Evolutionary conservation across 805 yeast species (phyloP).

Genomic region (Yamadazyma scolyti): DNA sequence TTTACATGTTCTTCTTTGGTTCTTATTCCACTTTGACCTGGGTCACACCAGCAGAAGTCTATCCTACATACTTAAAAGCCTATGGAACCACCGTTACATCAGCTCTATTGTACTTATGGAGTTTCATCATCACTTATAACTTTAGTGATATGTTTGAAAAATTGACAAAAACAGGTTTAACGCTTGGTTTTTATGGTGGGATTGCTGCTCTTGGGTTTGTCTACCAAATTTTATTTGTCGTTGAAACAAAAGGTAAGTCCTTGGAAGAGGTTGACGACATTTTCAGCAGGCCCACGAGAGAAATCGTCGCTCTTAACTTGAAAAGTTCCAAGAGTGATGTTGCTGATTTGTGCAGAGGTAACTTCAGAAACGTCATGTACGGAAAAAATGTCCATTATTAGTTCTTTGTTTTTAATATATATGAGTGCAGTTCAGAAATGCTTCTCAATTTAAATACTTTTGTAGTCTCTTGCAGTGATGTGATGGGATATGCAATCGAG

Average conservation of each 20-base stretch:
- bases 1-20: conserved; percentile 66
- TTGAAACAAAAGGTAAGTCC: conserved; percentile 69
- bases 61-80: conserved; percentile 55
- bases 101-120: conserved; percentile 55
- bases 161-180: conserved; percentile 59
- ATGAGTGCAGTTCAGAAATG: too few relatives aligned
- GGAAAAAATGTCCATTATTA: too few relatives aligned
- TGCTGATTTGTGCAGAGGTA: too few relatives aligned
- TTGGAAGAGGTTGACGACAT: conserved; percentile 64
- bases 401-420: too few relatives aligned
- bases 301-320: conserved; percentile 32
- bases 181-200: conserved; percentile 67
- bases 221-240: conserved; percentile 52
- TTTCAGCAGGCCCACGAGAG: conserved; percentile 46
- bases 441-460: too few relatives aligned
- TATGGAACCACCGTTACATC: conserved; percentile 64
- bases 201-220: conserved; percentile 55
- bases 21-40: conserved; percentile 64
- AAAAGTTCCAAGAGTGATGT: conserved; percentile 24
- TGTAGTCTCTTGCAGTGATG: too few relatives aligned
- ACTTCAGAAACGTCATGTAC: too few relatives aligned
- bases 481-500: too few relatives aligned
- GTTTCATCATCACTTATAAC: conserved; percentile 62
- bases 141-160: conserved; percentile 53
- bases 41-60: conserved; percentile 66